Evolutionary conservation across 441 rosid species (phyloP).

Genomic region (Eruca vesicaria): DNA sequence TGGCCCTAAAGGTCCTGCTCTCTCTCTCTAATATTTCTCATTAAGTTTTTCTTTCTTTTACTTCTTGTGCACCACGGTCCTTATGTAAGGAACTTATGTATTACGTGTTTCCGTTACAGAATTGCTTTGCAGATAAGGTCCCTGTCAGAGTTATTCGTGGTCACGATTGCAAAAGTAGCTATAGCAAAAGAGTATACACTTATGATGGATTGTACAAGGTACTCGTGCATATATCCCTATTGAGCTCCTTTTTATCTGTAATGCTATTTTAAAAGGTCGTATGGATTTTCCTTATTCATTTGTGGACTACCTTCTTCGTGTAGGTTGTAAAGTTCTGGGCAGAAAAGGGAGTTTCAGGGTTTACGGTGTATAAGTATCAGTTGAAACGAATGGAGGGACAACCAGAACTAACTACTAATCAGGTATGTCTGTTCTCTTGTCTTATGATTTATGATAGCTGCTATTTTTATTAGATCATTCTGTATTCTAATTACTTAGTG

Average conservation of each 20-base stretch:
- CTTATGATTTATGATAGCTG: neutral
- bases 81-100: neutral
- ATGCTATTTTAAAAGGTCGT: neutral
- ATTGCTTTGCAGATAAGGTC: slow-evolving; percentile 54
- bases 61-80: neutral
- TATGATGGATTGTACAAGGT: slow-evolving; percentile 93
- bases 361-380: slow-evolving; percentile 63
- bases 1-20: slow-evolving; percentile 75
- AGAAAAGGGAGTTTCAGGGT: slow-evolving; percentile 78
- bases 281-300: neutral
- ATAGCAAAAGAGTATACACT: slow-evolving; percentile 65
- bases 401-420: slow-evolving; percentile 66
- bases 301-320: slow-evolving; percentile 12
- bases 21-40: neutral
- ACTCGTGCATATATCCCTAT: neutral
- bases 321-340: slow-evolving; percentile 78
- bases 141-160: slow-evolving; percentile 89
- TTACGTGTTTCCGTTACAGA: slow-evolving; percentile 41
- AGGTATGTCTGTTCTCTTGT: slow-evolving; percentile 41
- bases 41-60: neutral
- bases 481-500: neutral
- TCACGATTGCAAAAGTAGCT: slow-evolving; percentile 61
- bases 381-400: slow-evolving; percentile 66
- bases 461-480: neutral
- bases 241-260: slow-evolving; percentile 1